Evolutionary conservation across 176 grass and related monocot species (phyloP), one percentile per base, ranked within the genome.

Genomic region (Cocos nucifera): DNA sequence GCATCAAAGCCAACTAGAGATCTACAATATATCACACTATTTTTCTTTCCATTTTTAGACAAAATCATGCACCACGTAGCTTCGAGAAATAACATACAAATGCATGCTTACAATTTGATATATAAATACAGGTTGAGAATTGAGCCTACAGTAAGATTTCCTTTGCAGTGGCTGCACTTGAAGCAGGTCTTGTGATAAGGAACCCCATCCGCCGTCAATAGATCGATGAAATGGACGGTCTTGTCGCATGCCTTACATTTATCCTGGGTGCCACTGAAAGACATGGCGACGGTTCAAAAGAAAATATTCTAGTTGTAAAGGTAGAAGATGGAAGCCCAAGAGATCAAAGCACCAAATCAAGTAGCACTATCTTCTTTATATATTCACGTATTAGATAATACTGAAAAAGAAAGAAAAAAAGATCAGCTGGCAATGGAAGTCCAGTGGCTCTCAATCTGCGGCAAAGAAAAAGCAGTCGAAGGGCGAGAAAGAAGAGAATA

Each of bases 211-310:
- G 92, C 92, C 0, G 87, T 88, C 17, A 96, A 51, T 59, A 91
- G 92, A 62, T 96, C 92, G 59, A 96, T 96, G 87, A 96, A 91
- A 57, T 96, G 92, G 71, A 96, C 92, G 3, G 78, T 91, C 81
- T 91, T 96, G 62, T 91, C 87, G 79, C 92, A 96, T 49, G 80
- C 92, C 55, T 67, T 75, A 86, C 92, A 96, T 65, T 96, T 96
- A 74, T 91, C 92, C 75, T 96, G 83, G 26, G 87, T 96, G 62
- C 92, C 92, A n/a, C 77, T 91, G 92, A 96, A 96, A 76, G 92
- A 96, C 91, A 90, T 91, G 66, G 69, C 72, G 60, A 17, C 4
- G 58, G n/a, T 22, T 49, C 19, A 17, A 17, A 26, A 50, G 15
- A 59, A 24, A 53, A 69, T 55, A 19, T 25, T 28, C n/a, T 3